Evolutionary conservation across 208 protist species (phyloP).

Genomic region (Leishmania turanica): DNA sequence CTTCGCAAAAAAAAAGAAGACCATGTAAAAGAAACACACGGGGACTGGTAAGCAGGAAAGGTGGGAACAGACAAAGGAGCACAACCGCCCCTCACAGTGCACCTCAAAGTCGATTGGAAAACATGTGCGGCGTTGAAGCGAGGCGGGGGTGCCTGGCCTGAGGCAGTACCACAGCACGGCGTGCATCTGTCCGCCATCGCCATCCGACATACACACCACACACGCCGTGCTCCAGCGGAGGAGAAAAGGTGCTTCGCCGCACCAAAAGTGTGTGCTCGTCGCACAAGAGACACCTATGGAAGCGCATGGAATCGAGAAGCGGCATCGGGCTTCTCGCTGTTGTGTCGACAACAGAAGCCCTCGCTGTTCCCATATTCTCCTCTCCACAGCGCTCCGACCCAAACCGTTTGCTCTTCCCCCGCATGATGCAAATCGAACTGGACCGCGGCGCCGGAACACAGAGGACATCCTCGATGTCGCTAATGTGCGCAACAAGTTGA

Average conservation of each 20-base stretch:
- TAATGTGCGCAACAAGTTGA: not conserved
- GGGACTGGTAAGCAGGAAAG: not conserved
- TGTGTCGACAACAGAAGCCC: not conserved
- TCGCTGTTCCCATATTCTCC: not conserved
- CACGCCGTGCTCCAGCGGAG: not conserved
- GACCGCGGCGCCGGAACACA: not conserved
- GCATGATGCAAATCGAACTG: not conserved
- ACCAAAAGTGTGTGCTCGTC: not conserved
- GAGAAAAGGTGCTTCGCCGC: not conserved
- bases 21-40: not conserved
- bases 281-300: not conserved
- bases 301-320: not conserved
- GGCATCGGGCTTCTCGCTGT: not conserved
- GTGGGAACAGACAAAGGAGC: not conserved
- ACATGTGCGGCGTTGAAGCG: not conserved
- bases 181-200: not conserved
- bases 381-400: not conserved
- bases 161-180: not conserved
- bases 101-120: not conserved
- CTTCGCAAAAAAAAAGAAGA: not conserved
- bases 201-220: not conserved
- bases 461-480: not conserved
- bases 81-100: not conserved
- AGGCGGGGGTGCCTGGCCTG: not conserved
- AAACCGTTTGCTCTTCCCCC: not conserved